Evolutionary conservation across 1,284 basidiomycete genomes (phyloP).

Genomic region (Singerocomus rubriflavus): DNA sequence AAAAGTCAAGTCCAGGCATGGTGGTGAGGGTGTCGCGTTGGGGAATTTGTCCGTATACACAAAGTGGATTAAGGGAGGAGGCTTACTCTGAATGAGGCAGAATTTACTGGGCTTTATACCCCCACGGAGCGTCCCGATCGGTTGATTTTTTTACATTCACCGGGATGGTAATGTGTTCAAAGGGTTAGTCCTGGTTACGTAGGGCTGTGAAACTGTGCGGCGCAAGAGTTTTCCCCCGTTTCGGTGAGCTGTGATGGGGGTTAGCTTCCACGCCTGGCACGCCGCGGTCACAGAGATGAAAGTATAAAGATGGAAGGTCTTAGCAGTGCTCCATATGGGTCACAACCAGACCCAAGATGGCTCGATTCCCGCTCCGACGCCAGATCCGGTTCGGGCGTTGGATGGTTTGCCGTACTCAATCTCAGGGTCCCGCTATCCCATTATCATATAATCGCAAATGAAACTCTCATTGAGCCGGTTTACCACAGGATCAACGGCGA

Average conservation of each 20-base stretch:
- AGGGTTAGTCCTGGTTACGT: constrained; percentile 30
- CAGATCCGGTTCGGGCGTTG: constrained; percentile 4
- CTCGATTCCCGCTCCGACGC: background rate
- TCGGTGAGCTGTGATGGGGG: constrained; percentile 1
- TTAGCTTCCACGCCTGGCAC: constrained; percentile 8
- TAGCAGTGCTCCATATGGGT: constrained; percentile 4
- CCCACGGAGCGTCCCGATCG: constrained; percentile 7
- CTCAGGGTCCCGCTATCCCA: constrained; percentile 15
- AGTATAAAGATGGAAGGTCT: constrained; percentile 10
- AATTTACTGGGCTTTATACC: constrained; percentile 21
- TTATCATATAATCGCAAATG: constrained; percentile 1
- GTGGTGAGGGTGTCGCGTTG: constrained; percentile 13
- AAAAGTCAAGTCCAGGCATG: constrained; percentile 46
- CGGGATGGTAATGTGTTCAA: constrained; percentile 9
- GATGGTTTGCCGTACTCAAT: background rate
- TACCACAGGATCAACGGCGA: background rate
- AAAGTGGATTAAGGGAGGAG: constrained; percentile 18
- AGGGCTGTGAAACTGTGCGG: constrained; percentile 9
- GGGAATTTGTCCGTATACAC: constrained; percentile 21
- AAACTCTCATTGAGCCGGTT: background rate
- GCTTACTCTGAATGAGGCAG: background rate
- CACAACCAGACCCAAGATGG: constrained; percentile 1
- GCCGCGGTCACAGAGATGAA: constrained; percentile 19
- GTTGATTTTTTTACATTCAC: constrained; percentile 11
- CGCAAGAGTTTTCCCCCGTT: constrained; percentile 10